These are phyloP conservation scores for Cladosporium sp. DNA, from an alignment of 2,329 filamentous ascomycete species.

Conservation along the genomic window DNA sequence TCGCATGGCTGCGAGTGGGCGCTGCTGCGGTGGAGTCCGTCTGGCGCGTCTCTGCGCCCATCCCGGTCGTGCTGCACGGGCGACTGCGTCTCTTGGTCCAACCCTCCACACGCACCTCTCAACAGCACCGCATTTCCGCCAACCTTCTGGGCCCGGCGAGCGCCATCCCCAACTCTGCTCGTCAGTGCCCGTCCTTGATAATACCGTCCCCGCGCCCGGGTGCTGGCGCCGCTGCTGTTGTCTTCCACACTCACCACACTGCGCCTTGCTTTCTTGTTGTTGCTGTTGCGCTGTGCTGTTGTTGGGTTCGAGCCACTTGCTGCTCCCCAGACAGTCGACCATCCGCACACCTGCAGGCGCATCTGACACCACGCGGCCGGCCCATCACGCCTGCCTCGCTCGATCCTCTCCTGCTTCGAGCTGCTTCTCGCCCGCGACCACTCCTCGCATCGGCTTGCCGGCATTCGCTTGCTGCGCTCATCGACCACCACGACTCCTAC, in stretches of 20 bases:
- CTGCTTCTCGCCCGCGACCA: background rate
- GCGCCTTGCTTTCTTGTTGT: slow-evolving; percentile 11
- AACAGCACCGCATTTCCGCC: slow-evolving; percentile 10
- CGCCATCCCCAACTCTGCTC: background rate
- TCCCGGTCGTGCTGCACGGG: slow-evolving; percentile 8
- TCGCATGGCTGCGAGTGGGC: background rate
- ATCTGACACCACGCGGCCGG: background rate
- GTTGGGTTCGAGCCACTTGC: slow-evolving; percentile 7
- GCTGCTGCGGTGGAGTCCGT: no score
- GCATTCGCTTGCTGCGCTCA: slow-evolving; percentile 37
- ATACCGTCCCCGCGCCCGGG: slow-evolving; percentile 1
- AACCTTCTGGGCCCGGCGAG: slow-evolving; percentile 9
- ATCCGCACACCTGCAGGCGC: slow-evolving; percentile 10
- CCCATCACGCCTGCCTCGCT: background rate
- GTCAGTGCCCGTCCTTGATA: background rate
- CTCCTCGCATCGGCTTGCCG: slow-evolving; percentile 19
- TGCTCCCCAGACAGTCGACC: slow-evolving; percentile 11
- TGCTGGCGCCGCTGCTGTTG: slow-evolving; percentile 1
- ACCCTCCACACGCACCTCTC: slow-evolving; percentile 10
- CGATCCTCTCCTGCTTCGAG: background rate
- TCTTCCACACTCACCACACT: background rate
- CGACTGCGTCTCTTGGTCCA: slow-evolving; percentile 8
- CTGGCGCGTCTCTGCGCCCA: background rate
- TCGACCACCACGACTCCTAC: slow-evolving; percentile 18
- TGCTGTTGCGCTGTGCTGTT: slow-evolving; percentile 10